Conservation (phyloP, 2,329 filamentous ascomycete genomes). For the Parafenestella ontariensis region DNA sequence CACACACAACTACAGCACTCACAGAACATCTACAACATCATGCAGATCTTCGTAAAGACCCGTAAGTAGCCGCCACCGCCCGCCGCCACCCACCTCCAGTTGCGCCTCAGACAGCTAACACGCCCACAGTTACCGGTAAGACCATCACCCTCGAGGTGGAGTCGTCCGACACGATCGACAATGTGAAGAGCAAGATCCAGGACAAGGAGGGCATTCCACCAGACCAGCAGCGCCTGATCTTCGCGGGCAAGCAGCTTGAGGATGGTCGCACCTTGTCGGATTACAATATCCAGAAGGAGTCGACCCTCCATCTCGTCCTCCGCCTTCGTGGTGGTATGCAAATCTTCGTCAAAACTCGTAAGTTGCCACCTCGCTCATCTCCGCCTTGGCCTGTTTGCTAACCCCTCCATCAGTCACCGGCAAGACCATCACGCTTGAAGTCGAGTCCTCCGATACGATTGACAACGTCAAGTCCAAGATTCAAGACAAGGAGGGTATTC, state of each 20-base stretch:
- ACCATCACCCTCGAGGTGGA: slow-evolving; percentile 73
- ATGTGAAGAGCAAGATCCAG: slow-evolving; percentile 96
- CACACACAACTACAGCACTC: slow-evolving; percentile 12
- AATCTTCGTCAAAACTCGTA: slow-evolving; percentile 69
- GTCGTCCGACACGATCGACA: slow-evolving; percentile 88
- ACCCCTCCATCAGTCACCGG: slow-evolving; percentile 59
- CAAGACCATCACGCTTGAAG: slow-evolving; percentile 60
- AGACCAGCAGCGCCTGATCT: slow-evolving; percentile 96
- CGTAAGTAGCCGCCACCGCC: slow-evolving; percentile 64
- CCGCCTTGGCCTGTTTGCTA: slow-evolving; percentile 38
- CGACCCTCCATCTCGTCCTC: slow-evolving; percentile 76
- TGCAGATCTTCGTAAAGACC: slow-evolving; percentile 99
- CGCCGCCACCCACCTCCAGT: slow-evolving; percentile 8
- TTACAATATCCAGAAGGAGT: slow-evolving; percentile 93
- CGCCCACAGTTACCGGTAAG: slow-evolving; percentile 66
- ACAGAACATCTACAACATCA: slow-evolving; percentile 50
- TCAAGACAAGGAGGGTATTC: slow-evolving; percentile 67
- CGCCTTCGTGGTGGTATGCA: slow-evolving; percentile 71
- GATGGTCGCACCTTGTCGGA: slow-evolving; percentile 90
- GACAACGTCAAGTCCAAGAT: slow-evolving; percentile 55
- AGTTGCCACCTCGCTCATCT: slow-evolving; percentile 25
- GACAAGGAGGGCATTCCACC: slow-evolving; percentile 98
- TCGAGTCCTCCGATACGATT: slow-evolving; percentile 50
- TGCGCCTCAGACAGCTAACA: slow-evolving; percentile 42
- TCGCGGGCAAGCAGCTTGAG: slow-evolving; percentile 95